phyloP scores from a whole-genome alignment of 1,284 basidiomycete species.

The Nidula niveotomentosa region DNA sequence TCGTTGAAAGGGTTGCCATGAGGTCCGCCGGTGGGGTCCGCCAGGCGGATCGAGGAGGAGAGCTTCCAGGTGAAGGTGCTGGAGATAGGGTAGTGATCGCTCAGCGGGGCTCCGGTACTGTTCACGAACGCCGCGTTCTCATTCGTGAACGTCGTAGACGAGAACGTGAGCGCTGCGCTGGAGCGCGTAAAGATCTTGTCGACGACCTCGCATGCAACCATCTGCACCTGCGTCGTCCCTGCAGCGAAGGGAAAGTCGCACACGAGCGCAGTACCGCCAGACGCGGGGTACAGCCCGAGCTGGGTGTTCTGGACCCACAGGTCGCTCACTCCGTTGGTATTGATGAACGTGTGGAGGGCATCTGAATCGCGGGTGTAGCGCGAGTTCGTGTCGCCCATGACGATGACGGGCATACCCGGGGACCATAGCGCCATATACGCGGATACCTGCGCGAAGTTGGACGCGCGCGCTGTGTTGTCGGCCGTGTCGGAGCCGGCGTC shows the following conservation, averaged over 20 bases:
- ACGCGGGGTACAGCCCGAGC: constrained; percentile 16
- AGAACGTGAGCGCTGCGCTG: constrained; percentile 19
- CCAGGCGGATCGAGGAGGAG: constrained; percentile 25
- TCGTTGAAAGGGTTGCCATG: constrained; percentile 32
- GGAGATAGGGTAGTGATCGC: constrained; percentile 34
- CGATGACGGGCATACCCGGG: constrained; percentile 29
- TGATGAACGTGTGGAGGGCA: constrained; percentile 8
- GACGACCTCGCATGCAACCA: constrained; percentile 33
- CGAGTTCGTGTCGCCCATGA: constrained; percentile 37
- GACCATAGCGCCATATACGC: constrained; percentile 26
- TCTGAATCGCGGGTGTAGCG: constrained; percentile 30
- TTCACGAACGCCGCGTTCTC: constrained; percentile 31
- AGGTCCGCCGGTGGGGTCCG: constrained; percentile 31
- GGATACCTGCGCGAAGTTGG: constrained; percentile 31
- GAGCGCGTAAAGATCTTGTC: constrained; percentile 33
- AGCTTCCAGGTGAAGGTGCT: constrained; percentile 28
- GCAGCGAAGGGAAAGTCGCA: constrained; percentile 29
- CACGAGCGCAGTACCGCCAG: constrained; percentile 20
- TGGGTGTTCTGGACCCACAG: constrained; percentile 17
- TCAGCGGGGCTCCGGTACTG: constrained; percentile 23
- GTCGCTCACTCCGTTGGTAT: constrained; percentile 16
- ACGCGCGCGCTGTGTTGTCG: constrained; percentile 27
- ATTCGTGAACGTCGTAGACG: constrained; percentile 24
- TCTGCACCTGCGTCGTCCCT: constrained; percentile 23
- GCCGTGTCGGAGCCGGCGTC: constrained; percentile 32